Percentiles rank a stretch among this genome's conserved stretches.
Conservation (phyloP, 345 rosid species). For the Sisymbrium altissimum region DNA sequence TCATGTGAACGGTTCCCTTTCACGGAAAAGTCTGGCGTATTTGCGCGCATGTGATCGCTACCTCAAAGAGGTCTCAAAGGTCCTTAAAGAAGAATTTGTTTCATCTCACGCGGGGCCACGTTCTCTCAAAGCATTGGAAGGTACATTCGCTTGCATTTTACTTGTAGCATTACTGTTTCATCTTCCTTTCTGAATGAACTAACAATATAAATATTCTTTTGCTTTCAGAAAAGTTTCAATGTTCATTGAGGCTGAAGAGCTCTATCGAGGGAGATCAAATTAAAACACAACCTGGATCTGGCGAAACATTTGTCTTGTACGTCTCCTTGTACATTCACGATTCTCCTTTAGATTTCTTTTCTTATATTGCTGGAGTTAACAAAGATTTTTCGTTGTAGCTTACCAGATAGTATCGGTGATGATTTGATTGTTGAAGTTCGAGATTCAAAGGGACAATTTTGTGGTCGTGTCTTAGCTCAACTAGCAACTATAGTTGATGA, state of each 20-base stretch:
- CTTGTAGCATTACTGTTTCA: neutral
- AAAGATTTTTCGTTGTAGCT: slow-evolving; percentile 42
- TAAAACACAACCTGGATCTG: slow-evolving; percentile 73
- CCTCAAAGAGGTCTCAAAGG: slow-evolving; percentile 69
- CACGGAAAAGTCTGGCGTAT: slow-evolving; percentile 68
- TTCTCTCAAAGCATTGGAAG: slow-evolving; percentile 59
- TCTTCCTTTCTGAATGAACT: neutral
- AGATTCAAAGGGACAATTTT: slow-evolving; percentile 65
- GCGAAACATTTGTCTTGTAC: slow-evolving; percentile 77
- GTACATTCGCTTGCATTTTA: slow-evolving; percentile 31
- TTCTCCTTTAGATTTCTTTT: neutral
- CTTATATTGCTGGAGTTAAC: neutral
- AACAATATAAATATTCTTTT: neutral
- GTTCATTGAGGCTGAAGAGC: slow-evolving; percentile 66
- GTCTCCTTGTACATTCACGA: slow-evolving; percentile 24
- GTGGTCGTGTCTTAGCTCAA: slow-evolving; percentile 81
- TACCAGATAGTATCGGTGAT: slow-evolving; percentile 82
- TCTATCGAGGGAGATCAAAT: slow-evolving; percentile 62
- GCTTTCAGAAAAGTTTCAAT: slow-evolving; percentile 61
- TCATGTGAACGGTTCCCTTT: slow-evolving; percentile 52
- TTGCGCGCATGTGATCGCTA: slow-evolving; percentile 67
- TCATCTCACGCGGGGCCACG: slow-evolving; percentile 49
- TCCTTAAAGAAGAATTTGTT: slow-evolving; percentile 52
- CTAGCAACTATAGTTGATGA: slow-evolving; percentile 68
- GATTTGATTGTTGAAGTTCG: slow-evolving; percentile 73